These are phyloP conservation scores for Sporothrix pallida DNA, from an alignment of 2,329 filamentous ascomycete genomes.

Conservation along the genomic window DNA sequence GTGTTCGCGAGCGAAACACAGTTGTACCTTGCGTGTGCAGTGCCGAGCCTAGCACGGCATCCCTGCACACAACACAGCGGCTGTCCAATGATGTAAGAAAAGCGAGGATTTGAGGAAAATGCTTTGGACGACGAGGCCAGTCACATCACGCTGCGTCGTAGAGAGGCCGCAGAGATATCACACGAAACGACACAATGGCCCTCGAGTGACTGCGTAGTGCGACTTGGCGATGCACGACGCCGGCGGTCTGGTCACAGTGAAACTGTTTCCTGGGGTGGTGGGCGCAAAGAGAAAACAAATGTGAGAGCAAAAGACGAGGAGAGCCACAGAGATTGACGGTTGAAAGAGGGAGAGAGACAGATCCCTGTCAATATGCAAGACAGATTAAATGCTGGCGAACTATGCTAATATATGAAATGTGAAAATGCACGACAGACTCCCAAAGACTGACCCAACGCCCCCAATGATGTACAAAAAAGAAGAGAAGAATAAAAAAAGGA, in stretches of 20 bases:
- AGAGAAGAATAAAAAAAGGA: background rate
- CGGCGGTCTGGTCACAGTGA: conserved; percentile 28
- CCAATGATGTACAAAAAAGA: background rate
- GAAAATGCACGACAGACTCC: background rate
- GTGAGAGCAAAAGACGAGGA: background rate
- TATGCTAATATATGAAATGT: conserved; percentile 19
- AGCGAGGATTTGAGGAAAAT: no score
- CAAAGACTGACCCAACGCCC: background rate
- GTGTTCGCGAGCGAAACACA: conserved; percentile 9
- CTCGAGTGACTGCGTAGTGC: conserved; percentile 26
- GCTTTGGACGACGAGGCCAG: background rate
- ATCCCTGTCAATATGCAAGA: conserved; percentile 27
- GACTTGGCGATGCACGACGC: conserved; percentile 30
- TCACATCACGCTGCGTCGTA: conserved; percentile 19
- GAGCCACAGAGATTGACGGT: background rate
- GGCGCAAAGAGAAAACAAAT: conserved; percentile 19
- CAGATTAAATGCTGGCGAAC: background rate
- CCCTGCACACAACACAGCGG: background rate
- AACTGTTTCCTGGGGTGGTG: conserved; percentile 20
- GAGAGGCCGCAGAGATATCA: background rate
- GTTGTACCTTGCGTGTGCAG: conserved; percentile 24
- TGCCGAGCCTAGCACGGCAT: conserved; percentile 21
- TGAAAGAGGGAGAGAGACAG: background rate
- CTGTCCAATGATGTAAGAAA: conserved; percentile 3
- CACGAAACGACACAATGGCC: background rate